Evolutionary conservation across 345 rosid species (phyloP).

Genomic region (Heritiera fomes): DNA sequence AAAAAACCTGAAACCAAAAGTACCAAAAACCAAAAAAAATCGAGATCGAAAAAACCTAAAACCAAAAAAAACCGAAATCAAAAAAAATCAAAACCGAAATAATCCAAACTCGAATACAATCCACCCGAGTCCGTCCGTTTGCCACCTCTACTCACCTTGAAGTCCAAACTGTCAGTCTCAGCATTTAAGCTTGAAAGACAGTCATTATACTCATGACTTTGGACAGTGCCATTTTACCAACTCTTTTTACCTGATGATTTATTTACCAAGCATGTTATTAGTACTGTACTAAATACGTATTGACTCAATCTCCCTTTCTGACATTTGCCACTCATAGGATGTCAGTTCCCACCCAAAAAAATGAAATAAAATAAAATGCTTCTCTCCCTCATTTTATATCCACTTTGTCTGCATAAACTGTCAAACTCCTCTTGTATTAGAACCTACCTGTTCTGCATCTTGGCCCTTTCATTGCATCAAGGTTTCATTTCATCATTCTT

Average conservation of each 20-base stretch:
- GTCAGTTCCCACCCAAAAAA: background rate
- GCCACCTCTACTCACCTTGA: too few species aligned
- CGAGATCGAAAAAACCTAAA: too few species aligned
- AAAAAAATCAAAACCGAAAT: too few species aligned
- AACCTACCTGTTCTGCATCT: background rate
- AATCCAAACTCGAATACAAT: too few species aligned
- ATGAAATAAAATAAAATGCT: too few species aligned
- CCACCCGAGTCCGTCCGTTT: too few species aligned
- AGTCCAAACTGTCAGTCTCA: background rate
- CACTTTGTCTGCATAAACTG: background rate
- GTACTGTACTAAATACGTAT: background rate
- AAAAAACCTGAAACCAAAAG: too few species aligned
- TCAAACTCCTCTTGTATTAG: background rate
- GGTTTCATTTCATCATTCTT: background rate
- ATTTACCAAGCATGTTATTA: background rate
- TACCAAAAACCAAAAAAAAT: too few species aligned
- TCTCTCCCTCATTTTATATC: background rate
- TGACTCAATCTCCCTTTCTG: constrained; percentile 6
- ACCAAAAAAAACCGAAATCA: too few species aligned
- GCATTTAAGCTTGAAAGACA: background rate
- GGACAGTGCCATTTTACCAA: background rate
- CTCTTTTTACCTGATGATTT: background rate
- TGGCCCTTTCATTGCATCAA: background rate
- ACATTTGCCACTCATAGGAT: background rate
- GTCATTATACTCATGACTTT: constrained; percentile 8